These are phyloP conservation scores for Candida multigemmis DNA, from an alignment of 805 yeast genomes.

Conservation along the genomic window DNA sequence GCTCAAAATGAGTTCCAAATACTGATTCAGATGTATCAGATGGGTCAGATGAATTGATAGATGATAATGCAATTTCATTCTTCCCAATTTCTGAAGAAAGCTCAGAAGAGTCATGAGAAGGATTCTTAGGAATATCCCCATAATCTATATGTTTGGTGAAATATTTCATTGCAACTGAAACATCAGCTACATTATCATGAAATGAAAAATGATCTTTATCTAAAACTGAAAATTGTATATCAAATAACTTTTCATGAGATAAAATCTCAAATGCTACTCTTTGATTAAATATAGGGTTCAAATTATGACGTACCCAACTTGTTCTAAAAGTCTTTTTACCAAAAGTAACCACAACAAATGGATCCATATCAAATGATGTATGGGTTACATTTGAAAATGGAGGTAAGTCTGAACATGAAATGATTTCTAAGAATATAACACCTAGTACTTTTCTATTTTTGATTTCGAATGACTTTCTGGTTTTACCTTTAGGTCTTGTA, in stretches of 20 bases:
- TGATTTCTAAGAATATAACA: conserved; percentile 67
- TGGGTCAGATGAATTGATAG: too few relatives aligned
- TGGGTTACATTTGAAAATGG: conserved; percentile 62
- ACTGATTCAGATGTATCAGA: too few relatives aligned
- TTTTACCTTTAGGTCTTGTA: background rate
- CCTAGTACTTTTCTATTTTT: conserved; percentile 44
- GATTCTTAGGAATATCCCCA: too few relatives aligned
- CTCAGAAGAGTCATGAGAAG: too few relatives aligned
- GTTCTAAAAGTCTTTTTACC: conserved; percentile 85
- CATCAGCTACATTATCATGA: conserved; percentile 74
- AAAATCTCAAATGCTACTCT: conserved; percentile 70
- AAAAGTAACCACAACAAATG: conserved; percentile 85
- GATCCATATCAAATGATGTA: conserved; percentile 90
- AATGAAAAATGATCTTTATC: conserved; percentile 80
- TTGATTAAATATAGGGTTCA: conserved; percentile 78
- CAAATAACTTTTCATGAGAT: conserved; percentile 54
- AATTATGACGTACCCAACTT: conserved; percentile 71
- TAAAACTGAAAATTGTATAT: conserved; percentile 61
- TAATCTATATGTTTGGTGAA: too few relatives aligned
- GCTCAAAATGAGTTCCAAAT: too few relatives aligned
- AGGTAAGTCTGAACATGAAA: conserved; percentile 70
- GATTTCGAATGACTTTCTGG: conserved; percentile 20
- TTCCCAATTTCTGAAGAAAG: too few relatives aligned
- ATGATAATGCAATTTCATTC: too few relatives aligned
- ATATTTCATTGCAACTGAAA: conserved; percentile 46